phyloP scores from a whole-genome alignment of 2,329 filamentous ascomycete species.

The Furcasterigmium furcatum region DNA sequence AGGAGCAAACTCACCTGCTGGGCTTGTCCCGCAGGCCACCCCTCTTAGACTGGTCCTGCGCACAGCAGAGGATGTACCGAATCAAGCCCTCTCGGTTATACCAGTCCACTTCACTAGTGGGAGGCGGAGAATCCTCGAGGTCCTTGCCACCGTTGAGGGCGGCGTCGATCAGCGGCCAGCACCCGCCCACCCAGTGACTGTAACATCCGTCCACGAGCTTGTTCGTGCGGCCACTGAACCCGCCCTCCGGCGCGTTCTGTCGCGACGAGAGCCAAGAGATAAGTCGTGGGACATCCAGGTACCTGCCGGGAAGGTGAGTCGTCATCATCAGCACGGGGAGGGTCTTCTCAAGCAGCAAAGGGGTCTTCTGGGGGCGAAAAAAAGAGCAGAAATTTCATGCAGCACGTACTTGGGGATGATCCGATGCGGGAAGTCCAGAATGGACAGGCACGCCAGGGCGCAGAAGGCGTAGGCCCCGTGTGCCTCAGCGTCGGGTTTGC shows the following conservation, averaged over 20 bases:
- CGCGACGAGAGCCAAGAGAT: slow-evolving; percentile 86
- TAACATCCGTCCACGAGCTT: slow-evolving; percentile 98
- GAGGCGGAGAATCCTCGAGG: slow-evolving; percentile 4
- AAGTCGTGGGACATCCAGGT: slow-evolving; percentile 73
- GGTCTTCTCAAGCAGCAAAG: background rate
- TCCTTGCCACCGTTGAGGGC: slow-evolving; percentile 55
- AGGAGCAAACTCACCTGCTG: slow-evolving; percentile 63
- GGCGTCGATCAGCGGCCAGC: slow-evolving; percentile 88
- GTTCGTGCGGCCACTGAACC: slow-evolving; percentile 91
- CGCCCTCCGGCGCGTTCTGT: slow-evolving; percentile 88
- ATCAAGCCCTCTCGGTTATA: slow-evolving; percentile 84
- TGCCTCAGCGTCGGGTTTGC: slow-evolving; percentile 81
- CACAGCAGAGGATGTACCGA: slow-evolving; percentile 86
- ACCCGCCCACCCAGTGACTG: slow-evolving; percentile 95
- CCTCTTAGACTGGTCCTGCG: slow-evolving; percentile 66
- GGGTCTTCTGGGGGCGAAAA: too few species aligned
- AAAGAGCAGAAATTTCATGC: too few species aligned
- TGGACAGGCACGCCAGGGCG: slow-evolving; percentile 82
- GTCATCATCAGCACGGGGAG: background rate
- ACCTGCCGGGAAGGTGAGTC: slow-evolving; percentile 39
- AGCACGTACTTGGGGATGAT: slow-evolving; percentile 66
- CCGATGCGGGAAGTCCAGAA: slow-evolving; percentile 75
- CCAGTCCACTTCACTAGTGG: slow-evolving; percentile 27
- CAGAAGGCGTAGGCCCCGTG: slow-evolving; percentile 98
- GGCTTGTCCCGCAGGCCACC: slow-evolving; percentile 94